Conservation (phyloP, 768 basidiomycete species). For the Nidula microcarpa region DNA sequence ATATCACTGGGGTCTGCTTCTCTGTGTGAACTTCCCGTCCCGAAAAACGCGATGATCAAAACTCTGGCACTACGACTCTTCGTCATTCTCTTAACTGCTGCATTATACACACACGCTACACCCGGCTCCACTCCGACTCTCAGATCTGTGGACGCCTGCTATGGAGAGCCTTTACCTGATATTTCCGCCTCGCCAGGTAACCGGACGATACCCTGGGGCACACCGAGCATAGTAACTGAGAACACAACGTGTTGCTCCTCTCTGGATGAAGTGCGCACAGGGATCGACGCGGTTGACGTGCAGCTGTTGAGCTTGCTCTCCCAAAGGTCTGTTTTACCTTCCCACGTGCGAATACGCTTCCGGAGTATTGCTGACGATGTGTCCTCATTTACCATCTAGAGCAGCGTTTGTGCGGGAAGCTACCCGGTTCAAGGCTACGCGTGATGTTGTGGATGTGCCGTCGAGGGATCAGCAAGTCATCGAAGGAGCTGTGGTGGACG, state of each 20-base stretch:
- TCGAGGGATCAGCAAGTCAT: conserved; percentile 18
- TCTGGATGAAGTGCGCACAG: conserved; percentile 16
- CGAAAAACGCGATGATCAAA: not conserved
- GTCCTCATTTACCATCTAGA: conserved; percentile 7
- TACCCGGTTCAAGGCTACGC: conserved; percentile 19
- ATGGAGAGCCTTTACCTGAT: conserved; percentile 9
- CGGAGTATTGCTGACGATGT: not conserved
- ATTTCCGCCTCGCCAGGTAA: conserved; percentile 9
- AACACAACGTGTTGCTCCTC: conserved; percentile 16
- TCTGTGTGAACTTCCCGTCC: too few species aligned
- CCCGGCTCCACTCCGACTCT: conserved; percentile 8
- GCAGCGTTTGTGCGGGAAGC: conserved; percentile 21
- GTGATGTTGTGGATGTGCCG: conserved; percentile 15
- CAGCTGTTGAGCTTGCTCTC: conserved; percentile 16
- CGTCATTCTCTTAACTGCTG: not conserved
- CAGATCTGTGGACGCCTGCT: conserved; percentile 1
- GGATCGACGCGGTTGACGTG: conserved; percentile 16
- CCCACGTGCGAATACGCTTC: not conserved
- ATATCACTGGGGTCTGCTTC: too few species aligned
- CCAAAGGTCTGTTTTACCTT: conserved; percentile 11
- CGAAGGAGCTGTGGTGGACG: conserved; percentile 11
- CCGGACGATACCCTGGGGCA: conserved; percentile 16
- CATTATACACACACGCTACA: conserved; percentile 5
- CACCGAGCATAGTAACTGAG: conserved; percentile 11
- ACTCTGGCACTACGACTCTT: not conserved